A percentile compares a stretch with the other conserved stretches of the same genome.
These are phyloP conservation scores for Zygoascus hellenicus DNA, from an alignment of 1,139 yeast genomes.

Conservation along the genomic window DNA sequence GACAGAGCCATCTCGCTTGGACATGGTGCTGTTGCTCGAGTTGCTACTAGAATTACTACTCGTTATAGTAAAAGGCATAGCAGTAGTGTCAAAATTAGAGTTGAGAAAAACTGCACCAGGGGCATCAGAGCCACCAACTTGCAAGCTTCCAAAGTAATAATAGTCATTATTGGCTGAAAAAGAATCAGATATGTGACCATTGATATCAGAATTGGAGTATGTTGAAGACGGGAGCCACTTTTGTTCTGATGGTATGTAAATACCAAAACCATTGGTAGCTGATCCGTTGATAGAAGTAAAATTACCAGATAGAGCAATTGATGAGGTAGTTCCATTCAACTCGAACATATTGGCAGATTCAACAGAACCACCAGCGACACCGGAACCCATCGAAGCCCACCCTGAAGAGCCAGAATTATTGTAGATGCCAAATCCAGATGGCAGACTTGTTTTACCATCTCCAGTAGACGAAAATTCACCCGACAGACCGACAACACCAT, in stretches of 20 bases:
- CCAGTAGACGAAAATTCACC: constrained; percentile 7
- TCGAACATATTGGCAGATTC: constrained; percentile 23
- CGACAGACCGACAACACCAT: constrained; percentile 15
- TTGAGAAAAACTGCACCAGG: constrained; percentile 27
- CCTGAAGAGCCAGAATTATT: constrained; percentile 21
- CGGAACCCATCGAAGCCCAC: constrained; percentile 26
- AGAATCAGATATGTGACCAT: constrained; percentile 23
- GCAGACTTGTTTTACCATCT: constrained; percentile 21
- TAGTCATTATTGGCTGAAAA: constrained; percentile 12
- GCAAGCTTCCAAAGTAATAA: constrained; percentile 25
- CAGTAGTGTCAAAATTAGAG: constrained; percentile 22
- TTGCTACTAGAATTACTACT: constrained; percentile 19
- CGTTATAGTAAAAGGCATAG: constrained; percentile 35
- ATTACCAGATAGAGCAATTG: constrained; percentile 35
- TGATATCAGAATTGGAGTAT: constrained; percentile 13
- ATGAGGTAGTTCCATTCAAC: constrained; percentile 33
- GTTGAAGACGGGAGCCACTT: constrained; percentile 27
- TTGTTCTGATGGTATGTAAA: constrained; percentile 26
- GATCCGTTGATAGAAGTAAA: constrained; percentile 22
- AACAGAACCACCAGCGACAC: constrained; percentile 26
- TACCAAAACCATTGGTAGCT: constrained; percentile 23
- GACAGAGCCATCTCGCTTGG: constrained; percentile 19
- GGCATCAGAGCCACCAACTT: constrained; percentile 21
- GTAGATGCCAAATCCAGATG: constrained; percentile 26
- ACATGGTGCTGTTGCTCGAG: constrained; percentile 13